phyloP scores from a whole-genome alignment of 176 grass and related monocot species.

The Eragrostis curvula region DNA sequence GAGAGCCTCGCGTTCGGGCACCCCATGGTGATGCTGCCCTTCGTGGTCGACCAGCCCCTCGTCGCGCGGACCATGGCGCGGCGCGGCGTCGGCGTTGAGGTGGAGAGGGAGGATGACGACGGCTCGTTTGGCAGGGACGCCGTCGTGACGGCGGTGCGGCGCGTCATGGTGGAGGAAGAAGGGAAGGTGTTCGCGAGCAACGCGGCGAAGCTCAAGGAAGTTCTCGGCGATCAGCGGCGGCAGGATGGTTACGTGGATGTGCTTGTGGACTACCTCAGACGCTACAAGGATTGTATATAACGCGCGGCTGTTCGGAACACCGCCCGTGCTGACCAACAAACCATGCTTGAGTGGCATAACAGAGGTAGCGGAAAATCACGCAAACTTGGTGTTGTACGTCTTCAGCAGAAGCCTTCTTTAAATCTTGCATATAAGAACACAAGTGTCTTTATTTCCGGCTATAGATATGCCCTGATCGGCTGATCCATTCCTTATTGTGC shows the following conservation, averaged over 20 bases:
- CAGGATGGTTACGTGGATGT: conserved; percentile 55
- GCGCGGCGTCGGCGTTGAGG: conserved; percentile 49
- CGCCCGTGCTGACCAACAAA: background rate
- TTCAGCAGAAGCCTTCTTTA: no score
- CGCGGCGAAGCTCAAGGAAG: conserved; percentile 6
- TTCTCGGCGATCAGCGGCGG: background rate
- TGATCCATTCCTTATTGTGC: no score
- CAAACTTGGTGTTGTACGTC: no score
- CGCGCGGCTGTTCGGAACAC: background rate
- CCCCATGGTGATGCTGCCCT: conserved; percentile 61
- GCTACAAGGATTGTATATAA: background rate
- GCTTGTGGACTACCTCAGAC: conserved; percentile 9
- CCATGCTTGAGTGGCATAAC: no score
- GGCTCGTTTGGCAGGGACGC: conserved; percentile 45
- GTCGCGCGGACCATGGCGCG: conserved; percentile 29
- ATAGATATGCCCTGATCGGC: no score
- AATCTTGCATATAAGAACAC: no score
- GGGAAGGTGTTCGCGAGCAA: conserved; percentile 36
- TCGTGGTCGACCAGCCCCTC: conserved; percentile 44
- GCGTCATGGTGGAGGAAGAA: conserved; percentile 52
- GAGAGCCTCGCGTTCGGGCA: conserved; percentile 60
- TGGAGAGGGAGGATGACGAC: conserved; percentile 38
- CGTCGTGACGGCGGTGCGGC: conserved; percentile 29
- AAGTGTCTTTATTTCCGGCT: no score
- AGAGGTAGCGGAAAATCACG: no score